These are phyloP conservation scores for Sordariomycetes sp. DNA, from an alignment of 2,329 filamentous ascomycete species.

Conservation along the genomic window DNA sequence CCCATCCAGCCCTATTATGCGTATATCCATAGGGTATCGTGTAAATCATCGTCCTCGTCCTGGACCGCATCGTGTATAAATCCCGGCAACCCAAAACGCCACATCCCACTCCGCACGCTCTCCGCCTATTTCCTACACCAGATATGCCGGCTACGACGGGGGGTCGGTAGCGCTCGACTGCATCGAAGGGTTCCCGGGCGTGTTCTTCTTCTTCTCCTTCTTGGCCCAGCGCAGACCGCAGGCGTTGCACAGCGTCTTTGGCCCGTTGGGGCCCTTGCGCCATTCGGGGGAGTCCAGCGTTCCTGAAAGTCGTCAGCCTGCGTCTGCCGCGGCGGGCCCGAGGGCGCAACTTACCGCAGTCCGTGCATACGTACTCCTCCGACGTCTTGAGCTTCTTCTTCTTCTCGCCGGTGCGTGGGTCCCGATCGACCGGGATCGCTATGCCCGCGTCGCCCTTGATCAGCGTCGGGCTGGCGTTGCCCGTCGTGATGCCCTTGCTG, in stretches of 20 bases:
- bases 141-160: too few relatives aligned
- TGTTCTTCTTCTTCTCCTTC: constrained; percentile 66
- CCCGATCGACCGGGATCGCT: constrained; percentile 71
- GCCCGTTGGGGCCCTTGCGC: constrained; percentile 86
- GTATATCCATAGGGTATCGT: constrained; percentile 4
- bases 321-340: too few relatives aligned
- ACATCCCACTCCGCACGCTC: not conserved
- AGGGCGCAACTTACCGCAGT: constrained; percentile 57
- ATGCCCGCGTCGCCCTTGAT: constrained; percentile 83
- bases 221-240: constrained; percentile 72
- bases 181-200: constrained; percentile 5
- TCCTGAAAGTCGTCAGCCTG: constrained; percentile 30
- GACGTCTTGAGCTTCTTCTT: constrained; percentile 79
- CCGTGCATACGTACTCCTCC: constrained; percentile 90
- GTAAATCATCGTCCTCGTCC: too few relatives aligned
- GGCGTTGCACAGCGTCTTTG: constrained; percentile 92
- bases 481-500: constrained; percentile 79
- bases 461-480: constrained; percentile 69
- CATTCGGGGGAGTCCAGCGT: constrained; percentile 92
- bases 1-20: constrained; percentile 1
- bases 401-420: constrained; percentile 63
- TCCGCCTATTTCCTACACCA: not conserved
- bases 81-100: not conserved
- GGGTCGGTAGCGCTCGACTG: too few relatives aligned
- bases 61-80: not conserved